A percentile compares a stretch with the other conserved stretches of the same genome.
phyloP scores from a whole-genome alignment of 805 yeast genomes.

The Spathaspora gorwiae region DNA sequence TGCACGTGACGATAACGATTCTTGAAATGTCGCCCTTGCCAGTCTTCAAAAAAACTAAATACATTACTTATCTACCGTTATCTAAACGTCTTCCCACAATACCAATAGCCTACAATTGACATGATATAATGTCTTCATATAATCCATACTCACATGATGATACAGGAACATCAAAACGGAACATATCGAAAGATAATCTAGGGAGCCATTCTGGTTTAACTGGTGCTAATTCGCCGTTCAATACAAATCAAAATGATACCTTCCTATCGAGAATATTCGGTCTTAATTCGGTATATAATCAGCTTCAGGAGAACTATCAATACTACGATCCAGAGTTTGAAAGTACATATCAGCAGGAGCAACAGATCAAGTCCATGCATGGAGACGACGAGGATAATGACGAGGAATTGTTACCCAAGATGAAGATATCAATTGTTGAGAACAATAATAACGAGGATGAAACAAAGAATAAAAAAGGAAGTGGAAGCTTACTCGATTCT shows the following conservation, averaged over 20 bases:
- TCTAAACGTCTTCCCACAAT: too few relatives aligned
- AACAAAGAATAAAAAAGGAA: not conserved
- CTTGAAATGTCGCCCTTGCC: too few relatives aligned
- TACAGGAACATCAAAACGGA: too few relatives aligned
- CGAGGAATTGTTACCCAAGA: conserved; percentile 1
- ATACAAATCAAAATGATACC: conserved; percentile 33
- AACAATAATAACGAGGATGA: conserved; percentile 3
- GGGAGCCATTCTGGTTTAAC: too few relatives aligned
- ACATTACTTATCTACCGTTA: too few relatives aligned
- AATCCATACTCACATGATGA: not conserved
- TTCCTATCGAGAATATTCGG: conserved; percentile 66
- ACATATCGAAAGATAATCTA: too few relatives aligned
- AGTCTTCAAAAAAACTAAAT: too few relatives aligned
- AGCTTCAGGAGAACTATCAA: conserved; percentile 34
- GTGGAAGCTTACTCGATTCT: conserved; percentile 21
- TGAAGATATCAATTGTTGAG: not conserved
- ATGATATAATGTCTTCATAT: not conserved
- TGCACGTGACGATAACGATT: too few relatives aligned
- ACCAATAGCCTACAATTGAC: too few relatives aligned
- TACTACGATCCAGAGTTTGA: conserved; percentile 35
- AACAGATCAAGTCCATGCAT: not conserved
- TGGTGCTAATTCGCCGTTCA: not conserved
- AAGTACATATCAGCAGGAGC: conserved; percentile 9
- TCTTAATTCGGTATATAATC: conserved; percentile 40
- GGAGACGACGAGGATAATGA: conserved; percentile 2